Evolutionary conservation across 2,329 filamentous ascomycete genomes (phyloP).

Genomic region (Anthostomella pinea): DNA sequence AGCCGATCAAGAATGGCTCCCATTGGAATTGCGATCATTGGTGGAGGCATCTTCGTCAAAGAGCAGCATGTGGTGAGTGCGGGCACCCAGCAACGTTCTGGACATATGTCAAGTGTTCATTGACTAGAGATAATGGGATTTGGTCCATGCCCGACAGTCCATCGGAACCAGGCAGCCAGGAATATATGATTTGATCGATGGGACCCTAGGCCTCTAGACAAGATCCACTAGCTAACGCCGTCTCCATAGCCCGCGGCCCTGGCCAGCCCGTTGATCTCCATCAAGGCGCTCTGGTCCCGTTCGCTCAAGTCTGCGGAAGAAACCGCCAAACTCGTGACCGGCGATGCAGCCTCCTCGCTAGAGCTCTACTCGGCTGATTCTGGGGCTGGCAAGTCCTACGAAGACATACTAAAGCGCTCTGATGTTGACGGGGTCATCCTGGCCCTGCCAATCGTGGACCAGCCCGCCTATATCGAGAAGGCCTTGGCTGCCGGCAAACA

Average conservation of each 20-base stretch:
- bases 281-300: constrained; percentile 58
- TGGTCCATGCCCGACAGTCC: background rate
- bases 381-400: constrained; percentile 36
- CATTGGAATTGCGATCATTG: constrained; percentile 54
- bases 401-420: constrained; percentile 42
- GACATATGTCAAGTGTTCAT: too few relatives aligned
- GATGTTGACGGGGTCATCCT: constrained; percentile 45
- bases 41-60: constrained; percentile 55
- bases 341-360: constrained; percentile 17
- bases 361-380: constrained; percentile 31
- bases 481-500: constrained; percentile 65
- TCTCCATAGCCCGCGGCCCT: constrained; percentile 45
- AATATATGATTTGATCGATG: too few relatives aligned
- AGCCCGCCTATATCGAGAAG: constrained; percentile 56
- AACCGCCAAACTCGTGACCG: constrained; percentile 32
- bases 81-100: constrained; percentile 1
- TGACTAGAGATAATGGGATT: too few relatives aligned
- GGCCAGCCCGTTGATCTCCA: constrained; percentile 40
- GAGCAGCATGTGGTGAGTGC: constrained; percentile 48
- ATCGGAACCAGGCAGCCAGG: too few relatives aligned
- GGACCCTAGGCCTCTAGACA: background rate
- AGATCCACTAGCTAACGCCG: constrained; percentile 15
- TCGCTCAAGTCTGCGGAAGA: constrained; percentile 46
- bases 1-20: constrained; percentile 26
- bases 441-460: constrained; percentile 56